Conservation (phyloP, 345 rosid genomes). For the Sonneratia caseolaris region DNA sequence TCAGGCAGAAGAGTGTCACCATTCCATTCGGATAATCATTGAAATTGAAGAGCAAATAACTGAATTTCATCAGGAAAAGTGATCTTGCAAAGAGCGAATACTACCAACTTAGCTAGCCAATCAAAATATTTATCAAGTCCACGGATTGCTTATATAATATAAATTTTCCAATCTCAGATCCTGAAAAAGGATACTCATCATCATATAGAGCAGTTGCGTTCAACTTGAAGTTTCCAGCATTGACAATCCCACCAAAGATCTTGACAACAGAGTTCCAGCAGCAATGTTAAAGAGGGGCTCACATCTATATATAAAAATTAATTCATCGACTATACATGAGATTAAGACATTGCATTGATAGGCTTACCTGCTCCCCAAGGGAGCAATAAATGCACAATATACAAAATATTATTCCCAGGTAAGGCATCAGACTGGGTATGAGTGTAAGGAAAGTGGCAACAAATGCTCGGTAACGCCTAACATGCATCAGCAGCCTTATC, state of each 20-base stretch:
- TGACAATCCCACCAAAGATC: conserved; percentile 90
- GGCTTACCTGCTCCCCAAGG: conserved; percentile 78
- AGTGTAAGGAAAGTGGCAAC: conserved; percentile 84
- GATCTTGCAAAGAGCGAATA: background rate
- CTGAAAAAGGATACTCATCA: conserved; percentile 67
- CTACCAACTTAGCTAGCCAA: background rate
- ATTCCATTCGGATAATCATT: conserved; percentile 98
- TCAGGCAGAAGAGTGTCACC: conserved; percentile 89
- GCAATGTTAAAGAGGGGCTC: background rate
- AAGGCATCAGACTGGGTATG: conserved; percentile 93
- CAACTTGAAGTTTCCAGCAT: conserved; percentile 70
- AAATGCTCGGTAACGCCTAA: conserved; percentile 68
- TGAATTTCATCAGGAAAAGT: conserved; percentile 42
- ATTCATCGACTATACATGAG: background rate
- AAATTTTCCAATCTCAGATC: background rate
- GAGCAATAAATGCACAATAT: conserved; percentile 86
- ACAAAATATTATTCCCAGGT: conserved; percentile 78
- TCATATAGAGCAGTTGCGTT: conserved; percentile 53
- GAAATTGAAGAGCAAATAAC: conserved; percentile 80
- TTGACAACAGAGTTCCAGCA: conserved; percentile 15
- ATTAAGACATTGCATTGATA: background rate
- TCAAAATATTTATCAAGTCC: background rate
- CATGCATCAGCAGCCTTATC: conserved; percentile 80
- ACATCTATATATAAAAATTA: background rate
- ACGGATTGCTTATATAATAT: background rate